Evolutionary conservation across 2,329 filamentous ascomycete species (phyloP).

Genomic region (Colletotrichum noveboracense): DNA sequence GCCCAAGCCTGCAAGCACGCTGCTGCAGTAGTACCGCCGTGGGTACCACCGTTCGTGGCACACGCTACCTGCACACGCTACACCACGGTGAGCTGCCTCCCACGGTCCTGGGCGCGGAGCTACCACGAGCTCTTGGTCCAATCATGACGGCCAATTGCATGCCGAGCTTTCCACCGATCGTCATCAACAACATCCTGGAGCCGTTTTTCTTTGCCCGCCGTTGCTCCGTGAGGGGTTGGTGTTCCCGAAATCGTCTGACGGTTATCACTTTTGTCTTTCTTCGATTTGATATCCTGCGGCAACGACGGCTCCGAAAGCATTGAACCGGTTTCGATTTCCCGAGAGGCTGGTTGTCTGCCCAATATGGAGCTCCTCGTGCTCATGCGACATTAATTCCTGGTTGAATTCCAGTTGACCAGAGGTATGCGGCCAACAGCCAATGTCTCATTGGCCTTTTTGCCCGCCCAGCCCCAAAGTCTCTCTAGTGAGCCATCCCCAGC

Average conservation of each 20-base stretch:
- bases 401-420: neutral
- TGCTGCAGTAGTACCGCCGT: neutral
- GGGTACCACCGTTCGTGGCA: neutral
- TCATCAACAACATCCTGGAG: neutral
- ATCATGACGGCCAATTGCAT: constrained; percentile 10
- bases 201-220: neutral
- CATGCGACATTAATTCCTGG: neutral
- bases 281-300: neutral
- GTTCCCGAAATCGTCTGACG: neutral
- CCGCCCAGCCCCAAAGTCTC: neutral
- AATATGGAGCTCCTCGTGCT: neutral
- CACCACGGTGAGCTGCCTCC: constrained; percentile 6
- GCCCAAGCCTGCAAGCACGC: neutral
- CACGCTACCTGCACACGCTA: neutral
- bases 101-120: constrained; percentile 11
- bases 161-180: constrained; percentile 1
- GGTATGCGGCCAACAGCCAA: neutral
- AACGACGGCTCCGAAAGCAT: neutral
- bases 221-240: neutral
- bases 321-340: neutral
- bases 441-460: neutral
- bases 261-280: neutral
- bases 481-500: neutral
- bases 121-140: constrained; percentile 4
- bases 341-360: neutral